Base-by-base conservation (phyloP, 192 early-diverging fungal species). In the Coemansia sp. region DNA sequence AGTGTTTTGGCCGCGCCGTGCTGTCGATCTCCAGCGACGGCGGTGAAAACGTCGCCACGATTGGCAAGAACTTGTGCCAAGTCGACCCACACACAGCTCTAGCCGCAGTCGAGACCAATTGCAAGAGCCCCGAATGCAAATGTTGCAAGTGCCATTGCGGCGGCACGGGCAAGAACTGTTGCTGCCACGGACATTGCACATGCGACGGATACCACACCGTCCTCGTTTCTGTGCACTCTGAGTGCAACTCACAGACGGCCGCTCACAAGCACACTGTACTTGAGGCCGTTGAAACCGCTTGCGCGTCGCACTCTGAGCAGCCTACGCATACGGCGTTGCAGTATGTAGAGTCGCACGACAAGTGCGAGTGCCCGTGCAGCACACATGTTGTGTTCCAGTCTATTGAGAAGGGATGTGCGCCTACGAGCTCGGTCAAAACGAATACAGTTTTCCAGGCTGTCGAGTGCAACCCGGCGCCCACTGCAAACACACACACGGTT, bases 1-100 rank as follows among this genome's bases (percentile, higher is more conserved):
- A 70, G 59, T 79, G 76, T 63, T 79, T 73, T 37, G 76, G 67
- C 3, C 61, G 76, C 8, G 76, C 76, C 0, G 70, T 73, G 12
- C 56, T 79, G 22, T 73, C 76, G 0, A 47, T 79, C 29, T 49
- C 60, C 43, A 73, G 64, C 57, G 62, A 62, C 17, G 67, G 65
- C 45, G 64, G 57, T 21, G 70, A 73, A 15, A 37, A 14, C 22
- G 70, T 69, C 2, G 56, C 66, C 10, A 79, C 76, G 1, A 35
- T 79, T 21, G 76, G 76, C 67, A 73, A 79, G 70, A 65, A 69
- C 32, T 43, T 79, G 52, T 73, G 51, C 15, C 64, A 49, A 54
- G 54, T 49, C 10, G 54, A 65, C 2, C 63, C 69, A 9, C 68
- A 76, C 53, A 66, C 63, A 2, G 73, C 57, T 10, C 55, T 32